Evolutionary conservation across 176 grass and related monocot species (phyloP), one percentile per base, ranked within the genome.

Genomic region (Pontederia crassipes): DNA sequence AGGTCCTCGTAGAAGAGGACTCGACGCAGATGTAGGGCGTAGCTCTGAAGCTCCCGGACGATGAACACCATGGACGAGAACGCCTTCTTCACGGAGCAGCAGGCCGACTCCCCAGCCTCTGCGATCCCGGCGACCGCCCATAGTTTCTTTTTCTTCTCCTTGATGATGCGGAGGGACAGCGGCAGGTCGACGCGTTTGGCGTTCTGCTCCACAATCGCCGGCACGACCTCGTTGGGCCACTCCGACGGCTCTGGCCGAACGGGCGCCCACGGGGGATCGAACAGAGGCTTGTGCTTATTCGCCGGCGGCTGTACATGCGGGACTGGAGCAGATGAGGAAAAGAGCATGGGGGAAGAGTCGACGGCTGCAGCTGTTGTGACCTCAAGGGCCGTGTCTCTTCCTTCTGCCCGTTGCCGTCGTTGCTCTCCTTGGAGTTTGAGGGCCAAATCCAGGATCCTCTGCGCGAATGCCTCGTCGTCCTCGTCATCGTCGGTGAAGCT

Each of bases 61-160:
- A 64, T 64, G 46, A 64, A 64, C 61, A 64, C 61, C 61, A 49
- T 64, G 61, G 61, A 48, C 10, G 61, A 64, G 61, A 64, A 64
- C 61, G n/a, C n/a, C n/a, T n/a, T n/a, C n/a, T n/a, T n/a, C n/a
- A n/a, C n/a, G n/a, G n/a, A n/a, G n/a, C n/a, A 64, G 46, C 61
- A 48, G 3, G 61, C 46, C 40, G 61, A 28, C 57, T 59, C 57
- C 20, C 57, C 26, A 8, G 57, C 46, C 61, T 48, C 61, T 4
- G 17, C 4, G 16, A 64, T 48, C 61, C n/a, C 47, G n/a, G 45
- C 28, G 9, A 10, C 61, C n/a, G 11, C 61, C 45, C 45, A 49
- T 46, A 40, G 10, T 46, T 64, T 64, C 61, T 64, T 64, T 45
- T 10, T 64, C 61, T 64, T 64, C 61, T 10, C 16, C 61, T 64